Evolutionary conservation across 2,329 filamentous ascomycete genomes (phyloP), one percentile per base, ranked within the genome.

Genomic region (Cercospora sp.): DNA sequence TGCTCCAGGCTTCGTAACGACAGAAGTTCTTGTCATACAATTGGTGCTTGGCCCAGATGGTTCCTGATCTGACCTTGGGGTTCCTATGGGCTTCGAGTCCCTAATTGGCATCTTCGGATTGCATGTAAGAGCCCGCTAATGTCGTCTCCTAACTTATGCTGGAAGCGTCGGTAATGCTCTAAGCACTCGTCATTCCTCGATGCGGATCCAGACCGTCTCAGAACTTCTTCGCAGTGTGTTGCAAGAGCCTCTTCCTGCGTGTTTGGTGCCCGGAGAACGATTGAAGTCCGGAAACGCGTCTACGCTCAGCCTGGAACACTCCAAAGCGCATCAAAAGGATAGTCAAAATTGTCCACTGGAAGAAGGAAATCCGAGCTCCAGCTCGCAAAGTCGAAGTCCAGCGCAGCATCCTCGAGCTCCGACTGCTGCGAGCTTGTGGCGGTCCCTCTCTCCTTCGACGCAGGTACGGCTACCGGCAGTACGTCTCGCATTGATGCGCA

Each of bases 321-420:
- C 67, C 67, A 68, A 5, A 68, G n/a, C 18, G 60, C 64, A 53
- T 68, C 67, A 30, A 60, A 68, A 7, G 67, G 67, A 18, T 65
- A 63, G 36, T 68, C 67, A 7, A 68, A 51, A 16, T 64, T 66
- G 59, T 66, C 67, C n/a, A 63, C 67, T 10, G 63, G 67, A 12
- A 68, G 30, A 9, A 66, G 62, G 5, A 66, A 26, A 20, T 67
- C 60, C 3, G 31, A 53, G 13, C 48, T 53, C 23, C 48, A 53
- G 23, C 20, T 53, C 5, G 48, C 12, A 10, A 28, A 53, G 28
- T 63, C 60, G 13, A 53, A 26, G 26, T 30, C 48, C 13, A n/a
- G 48, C 20, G 48, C 23, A 12, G 48, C 23, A 30, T 16, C 48
- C 23, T 28, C 48, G 8, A 26, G 10, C 26, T 53, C 48, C 23